Percentiles rank a stretch among this genome's conserved stretches.
Conservation (phyloP, 2,329 filamentous ascomycete genomes). For the Diaporthe helianthi region DNA sequence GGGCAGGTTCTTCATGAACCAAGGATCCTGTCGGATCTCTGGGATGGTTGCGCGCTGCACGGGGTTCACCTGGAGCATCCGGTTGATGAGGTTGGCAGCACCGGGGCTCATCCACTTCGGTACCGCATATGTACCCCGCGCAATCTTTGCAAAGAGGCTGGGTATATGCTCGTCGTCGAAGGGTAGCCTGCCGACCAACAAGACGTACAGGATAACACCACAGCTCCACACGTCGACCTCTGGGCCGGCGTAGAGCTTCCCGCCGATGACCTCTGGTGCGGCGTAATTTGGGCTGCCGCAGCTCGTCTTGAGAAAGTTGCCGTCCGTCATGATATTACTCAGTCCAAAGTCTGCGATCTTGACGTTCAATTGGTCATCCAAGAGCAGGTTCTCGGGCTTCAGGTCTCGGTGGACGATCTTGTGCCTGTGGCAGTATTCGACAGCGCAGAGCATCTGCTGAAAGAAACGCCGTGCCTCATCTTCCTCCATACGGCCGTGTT, state of each 20-base stretch:
- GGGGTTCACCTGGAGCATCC: constrained; percentile 94
- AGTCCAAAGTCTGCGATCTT: constrained; percentile 99
- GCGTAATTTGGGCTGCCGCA: constrained; percentile 99
- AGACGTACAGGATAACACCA: constrained; percentile 86
- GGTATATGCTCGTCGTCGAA: constrained; percentile 99
- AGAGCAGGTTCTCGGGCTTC: constrained; percentile 94
- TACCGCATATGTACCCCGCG: constrained; percentile 90
- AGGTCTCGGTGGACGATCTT: constrained; percentile 98
- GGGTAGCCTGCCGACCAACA: constrained; percentile 82
- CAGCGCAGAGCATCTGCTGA: constrained; percentile 97
- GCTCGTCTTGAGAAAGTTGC: constrained; percentile 98
- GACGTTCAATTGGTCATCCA: constrained; percentile 95
- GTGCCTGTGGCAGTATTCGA: constrained; percentile 98
- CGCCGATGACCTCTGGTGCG: constrained; percentile 95
- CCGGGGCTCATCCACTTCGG: constrained; percentile 90
- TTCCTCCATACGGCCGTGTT: constrained; percentile 90
- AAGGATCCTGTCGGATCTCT: constrained; percentile 90
- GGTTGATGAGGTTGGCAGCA: constrained; percentile 82
- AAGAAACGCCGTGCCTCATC: constrained; percentile 96
- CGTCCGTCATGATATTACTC: constrained; percentile 99
- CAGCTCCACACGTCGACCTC: constrained; percentile 99
- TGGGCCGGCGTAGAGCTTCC: constrained; percentile 95
- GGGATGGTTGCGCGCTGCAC: constrained; percentile 93
- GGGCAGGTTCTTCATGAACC: constrained; percentile 89
- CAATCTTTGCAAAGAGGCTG: constrained; percentile 96